A percentile compares a stretch with the other conserved stretches of the same genome.
phyloP scores from a whole-genome alignment of 2,329 filamentous ascomycete genomes.

The Pseudogymnoascus sp. region DNA sequence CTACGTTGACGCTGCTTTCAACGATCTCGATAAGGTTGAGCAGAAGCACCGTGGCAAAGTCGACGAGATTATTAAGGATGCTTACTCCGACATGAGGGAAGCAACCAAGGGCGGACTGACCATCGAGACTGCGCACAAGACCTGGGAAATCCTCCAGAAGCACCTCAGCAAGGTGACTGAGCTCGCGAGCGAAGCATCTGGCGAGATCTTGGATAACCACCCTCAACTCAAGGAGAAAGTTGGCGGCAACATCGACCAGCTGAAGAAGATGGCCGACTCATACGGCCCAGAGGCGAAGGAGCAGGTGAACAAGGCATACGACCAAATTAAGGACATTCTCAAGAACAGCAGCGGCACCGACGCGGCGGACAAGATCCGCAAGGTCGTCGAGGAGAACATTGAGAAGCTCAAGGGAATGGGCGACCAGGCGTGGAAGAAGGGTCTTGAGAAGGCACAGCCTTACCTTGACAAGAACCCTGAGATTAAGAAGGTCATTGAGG shows the following conservation, averaged over 20 bases:
- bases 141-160: constrained; percentile 58
- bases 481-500: constrained; percentile 64
- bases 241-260: constrained; percentile 59
- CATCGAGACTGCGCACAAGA: constrained; percentile 54
- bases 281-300: constrained; percentile 74
- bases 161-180: constrained; percentile 53
- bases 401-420: constrained; percentile 61
- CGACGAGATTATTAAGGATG: constrained; percentile 59
- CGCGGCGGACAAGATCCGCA: constrained; percentile 51
- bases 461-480: constrained; percentile 71
- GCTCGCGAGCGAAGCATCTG: constrained; percentile 56
- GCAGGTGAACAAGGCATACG: constrained; percentile 66
- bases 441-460: constrained; percentile 63
- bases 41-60: constrained; percentile 64
- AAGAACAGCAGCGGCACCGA: constrained; percentile 47
- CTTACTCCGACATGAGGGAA: constrained; percentile 61
- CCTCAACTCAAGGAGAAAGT: constrained; percentile 67
- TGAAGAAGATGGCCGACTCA: constrained; percentile 62
- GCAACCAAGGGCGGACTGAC: constrained; percentile 55
- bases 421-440: constrained; percentile 67
- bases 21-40: constrained; percentile 63
- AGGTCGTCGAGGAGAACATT: constrained; percentile 63
- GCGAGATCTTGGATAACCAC: constrained; percentile 66
- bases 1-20: constrained; percentile 64
- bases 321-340: constrained; percentile 58